These are phyloP conservation scores for Aspergillus unguis DNA, from an alignment of 2,329 filamentous ascomycete genomes.

Conservation along the genomic window DNA sequence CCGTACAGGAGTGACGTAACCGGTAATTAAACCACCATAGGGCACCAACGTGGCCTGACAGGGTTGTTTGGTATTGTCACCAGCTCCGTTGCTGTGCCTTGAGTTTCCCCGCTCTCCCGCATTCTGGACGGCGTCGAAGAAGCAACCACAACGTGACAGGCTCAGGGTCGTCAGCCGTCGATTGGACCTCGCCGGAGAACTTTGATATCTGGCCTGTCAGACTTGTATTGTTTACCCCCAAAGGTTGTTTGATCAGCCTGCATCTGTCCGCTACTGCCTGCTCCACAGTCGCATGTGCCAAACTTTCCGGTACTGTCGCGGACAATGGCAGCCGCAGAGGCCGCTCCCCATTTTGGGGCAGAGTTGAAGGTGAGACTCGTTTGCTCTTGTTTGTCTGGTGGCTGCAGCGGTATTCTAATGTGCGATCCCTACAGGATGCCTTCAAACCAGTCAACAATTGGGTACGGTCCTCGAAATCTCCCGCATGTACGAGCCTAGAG, in stretches of 20 bases:
- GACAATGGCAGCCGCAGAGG: conserved; percentile 77
- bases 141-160: neutral
- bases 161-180: conserved; percentile 2
- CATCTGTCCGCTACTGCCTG: conserved; percentile 3
- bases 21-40: conserved; percentile 3
- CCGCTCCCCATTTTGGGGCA: conserved; percentile 80
- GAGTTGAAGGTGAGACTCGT: conserved; percentile 73
- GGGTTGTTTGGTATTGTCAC: conserved; percentile 29
- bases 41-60: conserved; percentile 19
- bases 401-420: conserved; percentile 20
- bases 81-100: conserved; percentile 12
- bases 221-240: neutral
- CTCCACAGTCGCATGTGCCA: conserved; percentile 25
- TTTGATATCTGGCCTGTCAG: neutral
- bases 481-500: conserved; percentile 10
- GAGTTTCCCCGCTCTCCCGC: conserved; percentile 24
- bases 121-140: conserved; percentile 8
- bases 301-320: conserved; percentile 15
- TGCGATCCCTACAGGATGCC: conserved; percentile 66
- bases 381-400: neutral
- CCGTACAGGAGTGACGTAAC: conserved; percentile 12
- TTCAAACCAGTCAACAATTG: conserved; percentile 94
- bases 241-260: neutral
- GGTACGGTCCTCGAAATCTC: conserved; percentile 48
- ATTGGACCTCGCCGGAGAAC: neutral